These are phyloP conservation scores for Aspergillus carbonarius DNA, from an alignment of 2,329 filamentous ascomycete genomes.

Conservation along the genomic window DNA sequence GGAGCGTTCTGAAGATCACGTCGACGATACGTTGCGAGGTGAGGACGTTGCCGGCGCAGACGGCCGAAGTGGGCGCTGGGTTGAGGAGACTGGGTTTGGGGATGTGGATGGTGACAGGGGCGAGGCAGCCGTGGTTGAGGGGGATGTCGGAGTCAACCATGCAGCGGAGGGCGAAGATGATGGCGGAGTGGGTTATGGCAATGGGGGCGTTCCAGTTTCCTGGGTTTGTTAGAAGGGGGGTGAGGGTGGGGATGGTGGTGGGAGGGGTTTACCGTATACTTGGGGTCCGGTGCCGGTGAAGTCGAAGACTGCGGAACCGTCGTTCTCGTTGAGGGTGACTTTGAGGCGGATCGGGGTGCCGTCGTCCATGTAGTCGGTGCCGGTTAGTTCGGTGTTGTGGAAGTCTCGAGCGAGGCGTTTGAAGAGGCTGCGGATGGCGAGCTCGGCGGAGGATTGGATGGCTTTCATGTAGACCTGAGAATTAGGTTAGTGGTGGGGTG, in stretches of 20 bases:
- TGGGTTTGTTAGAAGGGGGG: background rate
- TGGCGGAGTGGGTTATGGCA: background rate
- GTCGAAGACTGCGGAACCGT: background rate
- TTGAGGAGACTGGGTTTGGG: conserved; percentile 69
- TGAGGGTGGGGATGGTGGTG: background rate
- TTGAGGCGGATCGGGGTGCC: background rate
- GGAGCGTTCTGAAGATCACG: conserved; percentile 73
- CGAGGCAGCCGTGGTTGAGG: conserved; percentile 45
- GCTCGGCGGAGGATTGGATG: background rate
- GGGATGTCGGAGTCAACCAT: background rate
- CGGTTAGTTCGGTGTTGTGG: background rate
- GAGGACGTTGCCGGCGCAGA: conserved; percentile 77
- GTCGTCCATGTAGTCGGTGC: background rate
- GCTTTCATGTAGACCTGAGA: background rate
- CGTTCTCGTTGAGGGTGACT: background rate
- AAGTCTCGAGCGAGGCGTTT: background rate
- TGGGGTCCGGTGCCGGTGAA: background rate
- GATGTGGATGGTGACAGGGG: conserved; percentile 70
- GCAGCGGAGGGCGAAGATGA: background rate
- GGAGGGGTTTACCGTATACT: background rate
- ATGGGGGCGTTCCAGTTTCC: background rate
- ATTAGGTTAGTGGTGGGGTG: no score
- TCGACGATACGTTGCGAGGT: conserved; percentile 75
- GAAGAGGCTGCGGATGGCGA: background rate
- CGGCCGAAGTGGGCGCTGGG: conserved; percentile 69